Percentiles rank a stretch among this genome's conserved stretches.
These are phyloP conservation scores for Diversispora epigaea DNA, from an alignment of 192 early-diverging fungal species.

Conservation along the genomic window DNA sequence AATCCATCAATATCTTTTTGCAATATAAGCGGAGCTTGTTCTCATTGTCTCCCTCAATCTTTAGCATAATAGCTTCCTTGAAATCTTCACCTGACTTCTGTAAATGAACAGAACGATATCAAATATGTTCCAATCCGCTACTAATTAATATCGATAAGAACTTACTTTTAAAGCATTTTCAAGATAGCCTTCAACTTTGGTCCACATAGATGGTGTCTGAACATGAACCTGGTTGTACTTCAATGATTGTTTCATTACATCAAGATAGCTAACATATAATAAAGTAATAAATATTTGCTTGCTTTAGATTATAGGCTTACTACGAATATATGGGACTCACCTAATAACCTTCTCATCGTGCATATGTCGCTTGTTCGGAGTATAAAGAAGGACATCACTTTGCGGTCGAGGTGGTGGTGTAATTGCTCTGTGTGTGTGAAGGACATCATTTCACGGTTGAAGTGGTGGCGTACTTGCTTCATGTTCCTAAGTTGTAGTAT, in stretches of 20 bases:
- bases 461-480: too few relatives aligned
- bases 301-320: too few relatives aligned
- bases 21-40: conserved; percentile 8
- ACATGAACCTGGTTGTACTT: conserved; percentile 15
- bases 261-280: neutral
- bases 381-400: too few relatives aligned
- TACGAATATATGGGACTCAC: too few relatives aligned
- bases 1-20: conserved; percentile 24
- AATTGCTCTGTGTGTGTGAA: too few relatives aligned
- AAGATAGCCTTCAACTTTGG: conserved; percentile 21
- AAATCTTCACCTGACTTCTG: conserved; percentile 12
- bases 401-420: too few relatives aligned
- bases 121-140: neutral
- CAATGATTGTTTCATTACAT: conserved; percentile 20
- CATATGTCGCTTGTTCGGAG: too few relatives aligned
- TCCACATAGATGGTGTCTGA: conserved; percentile 18
- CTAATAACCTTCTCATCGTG: too few relatives aligned
- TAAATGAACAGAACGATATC: neutral
- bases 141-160: conserved; percentile 17
- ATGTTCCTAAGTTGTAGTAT: too few relatives aligned
- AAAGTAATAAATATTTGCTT: too few relatives aligned
- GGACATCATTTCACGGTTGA: too few relatives aligned
- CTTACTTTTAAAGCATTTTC: conserved; percentile 22
- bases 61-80: conserved; percentile 10
- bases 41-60: conserved; percentile 4